phyloP scores from a whole-genome alignment of 108 stramenopile species.

The Epipyxis sp. region DNA sequence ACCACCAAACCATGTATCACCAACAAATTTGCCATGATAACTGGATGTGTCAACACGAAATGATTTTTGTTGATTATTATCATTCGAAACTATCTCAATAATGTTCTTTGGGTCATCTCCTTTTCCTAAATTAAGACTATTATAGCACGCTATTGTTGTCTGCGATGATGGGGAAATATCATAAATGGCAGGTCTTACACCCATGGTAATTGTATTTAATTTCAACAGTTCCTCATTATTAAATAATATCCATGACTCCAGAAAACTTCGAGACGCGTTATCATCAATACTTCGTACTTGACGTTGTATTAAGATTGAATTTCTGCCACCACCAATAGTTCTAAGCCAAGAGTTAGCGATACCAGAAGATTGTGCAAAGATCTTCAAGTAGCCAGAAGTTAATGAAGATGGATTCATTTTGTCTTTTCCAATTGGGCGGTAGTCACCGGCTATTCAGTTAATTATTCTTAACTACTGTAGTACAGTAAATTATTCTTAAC shows the following conservation, averaged over 20 bases:
- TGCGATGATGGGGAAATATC: not conserved
- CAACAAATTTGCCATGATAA: constrained; percentile 42
- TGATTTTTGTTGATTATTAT: not conserved
- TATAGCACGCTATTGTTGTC: not conserved
- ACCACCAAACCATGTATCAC: constrained; percentile 46
- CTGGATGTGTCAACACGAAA: constrained; percentile 9
- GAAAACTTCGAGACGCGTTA: not conserved
- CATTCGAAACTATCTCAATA: not conserved
- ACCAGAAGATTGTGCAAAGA: no score
- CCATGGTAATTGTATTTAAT: not conserved
- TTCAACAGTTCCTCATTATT: not conserved
- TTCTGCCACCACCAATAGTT: no score
- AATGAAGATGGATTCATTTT: no score
- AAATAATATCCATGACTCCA: not conserved
- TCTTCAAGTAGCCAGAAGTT: no score
- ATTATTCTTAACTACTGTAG: no score
- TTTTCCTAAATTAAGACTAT: not conserved
- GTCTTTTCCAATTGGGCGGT: no score
- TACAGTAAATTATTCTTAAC: no score
- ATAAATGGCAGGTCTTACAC: not conserved
- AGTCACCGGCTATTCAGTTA: no score
- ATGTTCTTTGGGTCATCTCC: not conserved
- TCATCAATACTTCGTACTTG: not conserved
- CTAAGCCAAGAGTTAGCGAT: no score
- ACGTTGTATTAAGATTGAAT: not conserved